Base-by-base conservation (phyloP, 148 eudicot genomes). In the Chenopodium quinoa region DNA sequence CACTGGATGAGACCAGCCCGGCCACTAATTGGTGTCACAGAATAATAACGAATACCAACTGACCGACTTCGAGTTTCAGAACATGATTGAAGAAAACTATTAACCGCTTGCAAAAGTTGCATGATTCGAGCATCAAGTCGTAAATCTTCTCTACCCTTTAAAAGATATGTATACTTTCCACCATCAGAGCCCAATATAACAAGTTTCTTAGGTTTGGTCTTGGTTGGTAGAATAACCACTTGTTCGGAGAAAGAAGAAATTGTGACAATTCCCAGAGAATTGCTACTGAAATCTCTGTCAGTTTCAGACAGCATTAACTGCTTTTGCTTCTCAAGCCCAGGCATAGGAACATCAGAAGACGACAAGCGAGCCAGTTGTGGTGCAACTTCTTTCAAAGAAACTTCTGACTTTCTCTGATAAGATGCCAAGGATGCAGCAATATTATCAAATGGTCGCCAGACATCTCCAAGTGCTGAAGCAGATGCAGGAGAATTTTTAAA, bases 71-170 rank as follows among this genome's bases (percentile, higher is more conserved):
- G 81, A 84, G 90, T 92, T 77, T 86, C 92, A 74, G 90, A 71
- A 85, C 89, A 87, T 72, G 97, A 90, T 82, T 89, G 92, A 81
- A 96, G 88, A 88, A 92, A 88, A 75, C 89, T 92, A 84, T 94
- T 94, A 27, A 90, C 86, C 76, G 97, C 93, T 87, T 92, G 97
- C 86, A 96, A 83, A 75, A 96, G 90, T 86, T 96, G 99, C 99
- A 96, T 96, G 85, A 96, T 92, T 90, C 99, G 90, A 72, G 99
- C 99, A 89, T 96, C 99, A 83, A 96, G 99, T 67, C 99, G 98
- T 75, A 96, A 87, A 90, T 96, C 99, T 88, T 96, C 99, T 82
- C 99, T 89, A 65, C 99, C 99, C 91, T 96, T 96, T 44, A 96
- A 83, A 44, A 96, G 97, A 91, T 94, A 96, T 14, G 93, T 91